These are phyloP conservation scores for Tricharina praecox DNA, from an alignment of 495 filamentous ascomycete genomes.

Conservation along the genomic window DNA sequence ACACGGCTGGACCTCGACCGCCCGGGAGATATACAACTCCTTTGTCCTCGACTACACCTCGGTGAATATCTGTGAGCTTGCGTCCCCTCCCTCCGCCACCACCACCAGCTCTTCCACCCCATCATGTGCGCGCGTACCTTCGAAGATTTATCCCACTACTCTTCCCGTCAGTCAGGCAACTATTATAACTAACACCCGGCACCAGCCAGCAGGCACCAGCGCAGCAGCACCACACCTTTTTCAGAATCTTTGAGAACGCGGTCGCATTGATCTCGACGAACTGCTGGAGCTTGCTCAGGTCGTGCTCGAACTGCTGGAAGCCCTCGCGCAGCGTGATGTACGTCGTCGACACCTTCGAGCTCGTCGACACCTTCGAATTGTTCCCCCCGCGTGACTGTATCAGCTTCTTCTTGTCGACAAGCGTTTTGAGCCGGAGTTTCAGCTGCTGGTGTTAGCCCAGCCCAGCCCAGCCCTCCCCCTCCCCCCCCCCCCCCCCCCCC, in stretches of 20 bases:
- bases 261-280: conserved; percentile 96
- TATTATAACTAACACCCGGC: too few species aligned
- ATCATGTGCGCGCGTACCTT: too few species aligned
- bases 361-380: conserved; percentile 61
- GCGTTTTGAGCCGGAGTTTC: conserved; percentile 72
- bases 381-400: conserved; percentile 53
- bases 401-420: conserved; percentile 84
- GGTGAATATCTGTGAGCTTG: too few species aligned
- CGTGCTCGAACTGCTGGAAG: conserved; percentile 88
- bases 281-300: conserved; percentile 93
- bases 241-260: conserved; percentile 93
- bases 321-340: conserved; percentile 90
- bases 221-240: conserved; percentile 47
- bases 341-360: conserved; percentile 72
- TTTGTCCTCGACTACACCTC: conserved; percentile 92
- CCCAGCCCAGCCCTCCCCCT: too few species aligned
- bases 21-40: conserved; percentile 85
- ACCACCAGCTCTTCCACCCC: too few species aligned
- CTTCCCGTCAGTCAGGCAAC: conserved; percentile 7
- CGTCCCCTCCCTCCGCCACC: too few species aligned
- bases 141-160: conserved; percentile 88
- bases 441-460: too few species aligned
- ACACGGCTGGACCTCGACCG: conserved; percentile 93
- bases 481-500: too few species aligned
- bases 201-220: background rate